phyloP scores from a whole-genome alignment of 1,284 basidiomycete genomes.

The Trichosporon sp. region DNA sequence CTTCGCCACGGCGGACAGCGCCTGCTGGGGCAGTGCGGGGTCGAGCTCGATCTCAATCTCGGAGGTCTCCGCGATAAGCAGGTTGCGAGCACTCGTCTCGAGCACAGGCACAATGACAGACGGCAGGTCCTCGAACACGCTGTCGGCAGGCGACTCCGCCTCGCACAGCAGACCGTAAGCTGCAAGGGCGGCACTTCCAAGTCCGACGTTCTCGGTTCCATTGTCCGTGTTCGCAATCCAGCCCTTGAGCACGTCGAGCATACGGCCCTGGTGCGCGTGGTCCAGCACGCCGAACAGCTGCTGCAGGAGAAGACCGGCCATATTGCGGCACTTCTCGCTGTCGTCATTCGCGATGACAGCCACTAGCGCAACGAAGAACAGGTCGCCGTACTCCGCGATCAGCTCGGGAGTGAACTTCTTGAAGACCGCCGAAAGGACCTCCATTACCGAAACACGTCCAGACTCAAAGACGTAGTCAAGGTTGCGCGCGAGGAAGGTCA shows the following conservation, averaged over 20 bases:
- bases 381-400: constrained; percentile 74
- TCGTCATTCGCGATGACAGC: constrained; percentile 93
- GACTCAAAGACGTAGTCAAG: constrained; percentile 85
- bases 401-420: constrained; percentile 76
- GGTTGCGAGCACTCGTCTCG: constrained; percentile 51
- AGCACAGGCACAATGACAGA: constrained; percentile 60
- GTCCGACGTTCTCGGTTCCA: constrained; percentile 21
- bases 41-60: constrained; percentile 52
- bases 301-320: constrained; percentile 77
- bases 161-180: constrained; percentile 68
- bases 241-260: constrained; percentile 62
- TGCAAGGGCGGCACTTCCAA: constrained; percentile 54
- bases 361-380: constrained; percentile 86
- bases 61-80: constrained; percentile 47
- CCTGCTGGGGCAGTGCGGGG: constrained; percentile 82
- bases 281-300: constrained; percentile 65
- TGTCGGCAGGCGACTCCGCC: constrained; percentile 24
- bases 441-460: constrained; percentile 86
- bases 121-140: constrained; percentile 48
- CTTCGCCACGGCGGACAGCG: constrained; percentile 63
- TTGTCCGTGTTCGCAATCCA: constrained; percentile 55
- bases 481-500: constrained; percentile 92
- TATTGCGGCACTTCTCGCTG: constrained; percentile 78
- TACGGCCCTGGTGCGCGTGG: constrained; percentile 54
- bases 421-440: constrained; percentile 75